These are phyloP conservation scores for Hippophae tibetana DNA, from an alignment of 306 rosid genomes.

Conservation along the genomic window DNA sequence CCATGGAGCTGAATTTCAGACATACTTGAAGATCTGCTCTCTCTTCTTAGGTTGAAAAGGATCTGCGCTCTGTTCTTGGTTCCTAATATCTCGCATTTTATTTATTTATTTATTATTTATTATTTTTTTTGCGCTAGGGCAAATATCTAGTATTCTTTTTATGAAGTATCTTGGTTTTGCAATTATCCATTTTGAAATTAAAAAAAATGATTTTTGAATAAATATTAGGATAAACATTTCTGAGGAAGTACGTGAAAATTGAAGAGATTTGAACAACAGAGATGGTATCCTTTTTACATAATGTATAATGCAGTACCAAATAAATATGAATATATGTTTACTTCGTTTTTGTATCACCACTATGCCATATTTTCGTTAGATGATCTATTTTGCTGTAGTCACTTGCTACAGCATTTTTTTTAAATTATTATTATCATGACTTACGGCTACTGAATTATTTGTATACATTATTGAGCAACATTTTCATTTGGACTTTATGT, in stretches of 20 bases:
- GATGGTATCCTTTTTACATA: constrained; percentile 6
- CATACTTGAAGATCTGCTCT: constrained; percentile 37
- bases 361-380: constrained; percentile 3
- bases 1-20: constrained; percentile 13
- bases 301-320: constrained; percentile 14
- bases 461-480: constrained; percentile 4
- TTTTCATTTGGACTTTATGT: constrained; percentile 7
- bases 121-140: constrained; percentile 3
- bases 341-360: constrained; percentile 11
- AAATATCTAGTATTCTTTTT: constrained; percentile 20
- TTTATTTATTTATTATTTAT: background rate
- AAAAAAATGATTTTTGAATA: constrained; percentile 15
- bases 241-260: constrained; percentile 4
- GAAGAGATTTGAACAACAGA: background rate
- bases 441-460: constrained; percentile 5
- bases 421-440: constrained; percentile 5
- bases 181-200: constrained; percentile 17
- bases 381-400: constrained; percentile 1
- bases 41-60: constrained; percentile 15
- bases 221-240: constrained; percentile 17
- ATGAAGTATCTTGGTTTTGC: constrained; percentile 1
- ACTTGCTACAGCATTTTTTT: constrained; percentile 9
- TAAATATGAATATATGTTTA: background rate
- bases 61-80: constrained; percentile 29
- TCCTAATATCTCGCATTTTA: constrained; percentile 16